Conservation (phyloP, 2,329 filamentous ascomycete species). For the Ramularia collo-cygni region DNA sequence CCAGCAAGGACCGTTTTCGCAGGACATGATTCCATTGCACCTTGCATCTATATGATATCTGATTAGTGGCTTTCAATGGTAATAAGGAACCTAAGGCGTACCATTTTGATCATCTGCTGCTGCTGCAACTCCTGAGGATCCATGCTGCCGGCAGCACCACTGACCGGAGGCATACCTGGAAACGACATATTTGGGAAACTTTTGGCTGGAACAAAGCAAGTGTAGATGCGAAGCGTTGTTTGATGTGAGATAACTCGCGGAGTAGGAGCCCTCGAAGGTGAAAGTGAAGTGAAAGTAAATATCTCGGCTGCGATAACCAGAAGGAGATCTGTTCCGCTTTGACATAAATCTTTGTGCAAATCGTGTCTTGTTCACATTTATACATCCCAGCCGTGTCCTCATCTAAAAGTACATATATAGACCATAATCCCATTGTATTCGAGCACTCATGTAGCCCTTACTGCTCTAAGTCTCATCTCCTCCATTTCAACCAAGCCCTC, state of each 20-base stretch:
- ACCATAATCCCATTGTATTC: no score
- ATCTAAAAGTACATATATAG: no score
- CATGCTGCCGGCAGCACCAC: constrained; percentile 13
- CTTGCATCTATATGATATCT: constrained; percentile 57
- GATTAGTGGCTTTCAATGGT: background rate
- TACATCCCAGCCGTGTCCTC: no score
- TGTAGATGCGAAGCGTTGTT: background rate
- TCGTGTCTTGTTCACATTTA: no score
- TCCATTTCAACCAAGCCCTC: no score
- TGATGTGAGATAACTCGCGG: no score
- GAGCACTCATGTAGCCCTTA: no score
- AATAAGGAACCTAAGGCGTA: constrained; percentile 20
- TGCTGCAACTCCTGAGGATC: constrained; percentile 35
- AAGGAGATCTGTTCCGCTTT: background rate
- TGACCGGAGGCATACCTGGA: constrained; percentile 12
- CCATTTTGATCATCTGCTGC: constrained; percentile 43
- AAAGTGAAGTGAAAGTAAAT: background rate
- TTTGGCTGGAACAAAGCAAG: background rate
- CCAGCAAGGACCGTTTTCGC: constrained; percentile 85
- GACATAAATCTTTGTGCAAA: no score
- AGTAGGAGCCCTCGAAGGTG: background rate
- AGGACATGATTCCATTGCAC: constrained; percentile 84
- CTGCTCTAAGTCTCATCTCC: no score
- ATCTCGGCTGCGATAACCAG: background rate
- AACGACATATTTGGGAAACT: constrained; percentile 12